A percentile compares a stretch with the other conserved stretches of the same genome.
Conservation (phyloP, 192 early-diverging fungal species). For the Backusella westeae region DNA sequence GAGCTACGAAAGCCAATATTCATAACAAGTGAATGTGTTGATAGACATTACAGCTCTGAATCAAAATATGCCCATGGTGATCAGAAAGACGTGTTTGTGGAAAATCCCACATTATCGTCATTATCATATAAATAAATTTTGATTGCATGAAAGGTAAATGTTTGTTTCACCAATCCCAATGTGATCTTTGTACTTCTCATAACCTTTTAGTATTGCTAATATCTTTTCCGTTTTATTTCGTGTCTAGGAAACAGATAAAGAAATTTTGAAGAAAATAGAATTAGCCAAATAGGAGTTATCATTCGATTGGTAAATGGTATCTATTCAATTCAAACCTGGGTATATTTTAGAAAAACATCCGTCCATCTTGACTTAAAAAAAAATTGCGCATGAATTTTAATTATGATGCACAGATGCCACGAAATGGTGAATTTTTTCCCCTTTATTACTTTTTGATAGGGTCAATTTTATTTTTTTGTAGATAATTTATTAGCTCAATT, state of each 20-base stretch:
- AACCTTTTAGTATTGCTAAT: neutral
- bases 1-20: neutral
- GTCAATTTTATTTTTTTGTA: too few species aligned
- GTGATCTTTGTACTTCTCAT: neutral
- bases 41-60: neutral
- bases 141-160: neutral
- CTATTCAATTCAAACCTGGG: neutral
- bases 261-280: neutral
- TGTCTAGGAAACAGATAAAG: neutral
- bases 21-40: neutral
- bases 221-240: neutral
- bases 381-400: too few species aligned
- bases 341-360: too few species aligned
- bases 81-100: neutral
- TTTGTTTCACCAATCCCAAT: conserved; percentile 1
- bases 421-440: too few species aligned
- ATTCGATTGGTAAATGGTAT: neutral
- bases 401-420: too few species aligned
- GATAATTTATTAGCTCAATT: too few species aligned
- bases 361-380: too few species aligned
- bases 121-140: neutral
- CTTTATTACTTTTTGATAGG: too few species aligned
- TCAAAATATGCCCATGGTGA: neutral
- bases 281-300: neutral
- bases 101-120: neutral